Percentiles rank a stretch among this genome's conserved stretches.
Evolutionary conservation across 2,329 filamentous ascomycete species (phyloP).

Genomic region (Trichocomaceae sp.): DNA sequence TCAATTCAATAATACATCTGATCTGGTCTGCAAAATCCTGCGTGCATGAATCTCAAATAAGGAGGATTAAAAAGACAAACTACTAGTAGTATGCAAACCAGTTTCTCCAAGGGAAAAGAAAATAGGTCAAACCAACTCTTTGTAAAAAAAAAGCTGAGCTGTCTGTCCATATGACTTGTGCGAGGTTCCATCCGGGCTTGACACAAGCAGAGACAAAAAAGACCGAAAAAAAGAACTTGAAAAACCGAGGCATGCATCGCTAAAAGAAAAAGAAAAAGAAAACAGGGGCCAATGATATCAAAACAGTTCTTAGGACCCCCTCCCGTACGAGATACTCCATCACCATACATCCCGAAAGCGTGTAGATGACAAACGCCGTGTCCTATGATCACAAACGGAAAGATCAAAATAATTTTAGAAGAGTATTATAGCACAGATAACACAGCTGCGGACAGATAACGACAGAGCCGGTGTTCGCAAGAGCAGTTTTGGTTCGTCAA

Average conservation of each 20-base stretch:
- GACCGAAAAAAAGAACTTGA: not conserved
- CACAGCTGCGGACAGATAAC: not conserved
- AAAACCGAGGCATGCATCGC: not conserved
- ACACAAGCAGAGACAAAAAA: not conserved
- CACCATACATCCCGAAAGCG: conserved; percentile 4
- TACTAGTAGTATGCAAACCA: not conserved
- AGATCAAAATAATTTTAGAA: not conserved
- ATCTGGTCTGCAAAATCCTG: conserved; percentile 7
- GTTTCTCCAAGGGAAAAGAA: not conserved
- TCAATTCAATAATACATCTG: conserved; percentile 11
- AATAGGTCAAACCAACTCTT: not conserved
- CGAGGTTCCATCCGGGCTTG: not conserved
- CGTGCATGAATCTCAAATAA: conserved; percentile 3
- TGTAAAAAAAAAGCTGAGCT: not conserved
- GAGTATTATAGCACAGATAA: not conserved
- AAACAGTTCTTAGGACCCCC: not conserved
- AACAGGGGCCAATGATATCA: not conserved
- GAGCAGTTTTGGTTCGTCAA: not conserved
- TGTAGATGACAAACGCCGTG: conserved; percentile 5
- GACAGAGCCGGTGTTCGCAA: not conserved
- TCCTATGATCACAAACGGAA: conserved; percentile 4
- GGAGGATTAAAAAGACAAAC: not conserved
- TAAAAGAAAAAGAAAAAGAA: not conserved
- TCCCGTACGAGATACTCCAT: not conserved
- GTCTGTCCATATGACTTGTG: not conserved